phyloP scores from a whole-genome alignment of 140 eudicot genomes.

The Oenanthe javanica region DNA sequence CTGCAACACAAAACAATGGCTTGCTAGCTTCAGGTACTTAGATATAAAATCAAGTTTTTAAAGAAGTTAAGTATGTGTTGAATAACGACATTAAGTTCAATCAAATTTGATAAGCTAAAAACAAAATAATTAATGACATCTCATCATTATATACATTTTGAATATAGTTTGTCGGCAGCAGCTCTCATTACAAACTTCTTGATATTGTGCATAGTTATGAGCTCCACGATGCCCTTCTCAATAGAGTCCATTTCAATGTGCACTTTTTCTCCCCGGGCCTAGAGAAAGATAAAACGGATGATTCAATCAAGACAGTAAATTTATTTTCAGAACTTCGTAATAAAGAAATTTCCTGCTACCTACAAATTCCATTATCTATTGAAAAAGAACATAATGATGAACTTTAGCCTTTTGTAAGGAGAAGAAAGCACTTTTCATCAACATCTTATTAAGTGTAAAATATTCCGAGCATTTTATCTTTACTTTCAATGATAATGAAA shows the following conservation, averaged over 20 bases:
- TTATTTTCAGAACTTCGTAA: not conserved
- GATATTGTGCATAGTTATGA: conserved; percentile 32
- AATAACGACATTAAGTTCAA: not conserved
- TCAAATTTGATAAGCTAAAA: not conserved
- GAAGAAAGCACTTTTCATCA: not conserved
- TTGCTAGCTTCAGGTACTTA: not conserved
- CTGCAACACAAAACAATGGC: not conserved
- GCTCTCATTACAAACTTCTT: too few species aligned
- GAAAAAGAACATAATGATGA: not conserved
- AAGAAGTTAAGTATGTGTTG: too few species aligned
- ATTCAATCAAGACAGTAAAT: conserved; percentile 1
- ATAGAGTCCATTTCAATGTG: conserved; percentile 54
- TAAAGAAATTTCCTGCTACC: not conserved
- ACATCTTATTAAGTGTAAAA: not conserved
- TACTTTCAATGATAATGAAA: not conserved
- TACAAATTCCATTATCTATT: not conserved
- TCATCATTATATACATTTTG: too few species aligned
- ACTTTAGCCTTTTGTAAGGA: not conserved
- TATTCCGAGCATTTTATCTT: not conserved
- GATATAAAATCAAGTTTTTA: too few species aligned
- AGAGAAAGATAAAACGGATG: conserved; percentile 14
- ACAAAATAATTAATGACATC: too few species aligned
- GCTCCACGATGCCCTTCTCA: conserved; percentile 76
- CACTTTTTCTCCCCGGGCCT: conserved; percentile 50
- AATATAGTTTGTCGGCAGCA: too few species aligned